Evolutionary conservation across 2,329 filamentous ascomycete species (phyloP).

Genomic region (Cordyceps militaris): DNA sequence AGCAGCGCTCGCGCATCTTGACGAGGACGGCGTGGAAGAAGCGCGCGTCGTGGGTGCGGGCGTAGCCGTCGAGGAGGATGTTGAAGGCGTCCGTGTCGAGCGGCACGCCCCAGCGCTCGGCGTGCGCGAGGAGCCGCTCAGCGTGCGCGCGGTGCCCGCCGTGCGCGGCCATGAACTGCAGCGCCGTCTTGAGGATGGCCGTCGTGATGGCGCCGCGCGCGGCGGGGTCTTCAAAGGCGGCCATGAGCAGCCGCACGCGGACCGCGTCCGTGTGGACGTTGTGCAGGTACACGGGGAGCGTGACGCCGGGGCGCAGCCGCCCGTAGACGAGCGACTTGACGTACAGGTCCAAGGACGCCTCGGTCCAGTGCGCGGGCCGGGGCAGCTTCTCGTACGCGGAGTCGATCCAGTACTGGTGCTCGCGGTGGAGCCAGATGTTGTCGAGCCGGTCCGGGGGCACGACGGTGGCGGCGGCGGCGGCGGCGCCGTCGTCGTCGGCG

Average conservation of each 20-base stretch:
- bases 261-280: slow-evolving; percentile 31
- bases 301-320: slow-evolving; percentile 27
- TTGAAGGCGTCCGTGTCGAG: slow-evolving; percentile 43
- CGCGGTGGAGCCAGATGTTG: slow-evolving; percentile 30
- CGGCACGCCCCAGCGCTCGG: slow-evolving; percentile 30
- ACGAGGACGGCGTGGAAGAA: slow-evolving; percentile 35
- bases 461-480: slow-evolving; percentile 18
- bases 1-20: slow-evolving; percentile 34
- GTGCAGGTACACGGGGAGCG: slow-evolving; percentile 27
- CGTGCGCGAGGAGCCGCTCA: slow-evolving; percentile 30
- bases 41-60: slow-evolving; percentile 30
- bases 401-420: slow-evolving; percentile 25
- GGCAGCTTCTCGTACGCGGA: slow-evolving; percentile 33
- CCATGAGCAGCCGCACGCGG: slow-evolving; percentile 31
- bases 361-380: slow-evolving; percentile 35
- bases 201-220: slow-evolving; percentile 30
- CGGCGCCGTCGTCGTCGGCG: slow-evolving; percentile 16
- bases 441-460: slow-evolving; percentile 18
- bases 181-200: slow-evolving; percentile 36
- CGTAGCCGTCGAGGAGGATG: slow-evolving; percentile 36
- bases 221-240: slow-evolving; percentile 31
- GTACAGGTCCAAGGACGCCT: slow-evolving; percentile 34
- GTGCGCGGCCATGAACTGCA: slow-evolving; percentile 33
- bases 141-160: slow-evolving; percentile 30
- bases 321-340: slow-evolving; percentile 34